Percentiles rank a stretch among this genome's conserved stretches.
Evolutionary conservation across 192 early-diverging fungal genomes (phyloP).

Genomic region (Podila epicladia): DNA sequence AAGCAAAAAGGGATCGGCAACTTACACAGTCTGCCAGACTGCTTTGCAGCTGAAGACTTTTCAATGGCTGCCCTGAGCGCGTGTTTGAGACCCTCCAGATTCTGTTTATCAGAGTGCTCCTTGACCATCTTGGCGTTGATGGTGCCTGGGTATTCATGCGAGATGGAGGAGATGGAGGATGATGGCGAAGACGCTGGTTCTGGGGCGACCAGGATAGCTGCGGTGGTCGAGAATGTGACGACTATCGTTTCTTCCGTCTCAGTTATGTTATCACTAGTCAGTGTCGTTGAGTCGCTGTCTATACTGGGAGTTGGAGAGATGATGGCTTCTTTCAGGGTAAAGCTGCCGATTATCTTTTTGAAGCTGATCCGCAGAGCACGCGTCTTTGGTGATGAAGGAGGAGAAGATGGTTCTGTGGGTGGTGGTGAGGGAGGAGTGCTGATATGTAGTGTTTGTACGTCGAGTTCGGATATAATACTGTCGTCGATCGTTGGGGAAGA

Average conservation of each 20-base stretch:
- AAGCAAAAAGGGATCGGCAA: background rate
- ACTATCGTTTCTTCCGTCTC: background rate
- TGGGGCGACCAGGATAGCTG: background rate
- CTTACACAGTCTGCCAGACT: conserved; percentile 27
- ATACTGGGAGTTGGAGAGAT: background rate
- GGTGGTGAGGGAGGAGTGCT: background rate
- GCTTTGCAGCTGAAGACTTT: conserved; percentile 20
- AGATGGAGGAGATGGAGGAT: background rate
- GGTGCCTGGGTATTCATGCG: conserved; percentile 21
- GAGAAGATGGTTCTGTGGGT: background rate
- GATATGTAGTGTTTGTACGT: background rate
- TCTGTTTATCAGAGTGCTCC: conserved; percentile 25
- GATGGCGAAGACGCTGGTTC: background rate
- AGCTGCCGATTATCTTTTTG: background rate
- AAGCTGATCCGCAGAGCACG: background rate
- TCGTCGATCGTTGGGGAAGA: background rate
- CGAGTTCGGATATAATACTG: background rate
- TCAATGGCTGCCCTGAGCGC: conserved; percentile 26
- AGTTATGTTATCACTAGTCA: background rate
- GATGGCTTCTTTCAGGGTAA: background rate
- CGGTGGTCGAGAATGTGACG: background rate
- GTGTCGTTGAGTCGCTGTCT: background rate
- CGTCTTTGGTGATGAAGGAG: background rate
- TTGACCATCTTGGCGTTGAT: conserved; percentile 42
- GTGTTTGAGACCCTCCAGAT: conserved; percentile 24